Base-by-base conservation (phyloP, 129 eudicot species). In the Lactuca sativa region DNA sequence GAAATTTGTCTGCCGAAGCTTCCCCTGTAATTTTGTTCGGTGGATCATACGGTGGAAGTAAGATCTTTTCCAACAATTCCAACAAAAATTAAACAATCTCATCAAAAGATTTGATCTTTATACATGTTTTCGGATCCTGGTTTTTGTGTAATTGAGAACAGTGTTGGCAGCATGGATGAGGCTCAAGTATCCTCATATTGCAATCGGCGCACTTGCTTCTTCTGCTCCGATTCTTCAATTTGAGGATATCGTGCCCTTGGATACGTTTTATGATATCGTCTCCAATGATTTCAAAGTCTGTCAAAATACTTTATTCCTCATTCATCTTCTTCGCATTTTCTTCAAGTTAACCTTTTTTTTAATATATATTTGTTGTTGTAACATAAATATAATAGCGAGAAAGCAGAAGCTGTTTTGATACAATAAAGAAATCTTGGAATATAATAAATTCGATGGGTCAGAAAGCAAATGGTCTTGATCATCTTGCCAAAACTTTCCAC, bases 111-210 rank as follows among this genome's bases (percentile, higher is more conserved):
- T 25, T 25, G 30, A 67, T 51, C 18, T 52, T 72, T 66, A 5
- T 34, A 1, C 30, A 17, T 58, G 56, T 33, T 34, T 54, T 9
- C 8, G 37, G 15, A 47, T 7, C 34, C 43, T 36, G 21, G 25
- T 73, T 63, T 56, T 67, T 71, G 64, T 15, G 51, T 65, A 64
- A 33, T 38, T 59, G 53, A 43, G 53, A 43, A 71, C 84, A 92
- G 98, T 92, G 98, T 78, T 92, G 69, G 98, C 98, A 4, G 92
- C 96, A 51, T 89, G 98, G 98, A 89, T 92, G 96, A 81, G 96
- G 77, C 80, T 92, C 65, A 92, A 92, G 75, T 92, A 92, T 82
- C 98, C 98, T 31, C 96, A 92, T 71, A 74, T 92, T 53, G 87
- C 95, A 4, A 83, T 86, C 21, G 96, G 95, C 55, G 96, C 98